Evolutionary conservation across 345 rosid species (phyloP), one percentile per base, ranked within the genome.

Genomic region (Populus tremula): DNA sequence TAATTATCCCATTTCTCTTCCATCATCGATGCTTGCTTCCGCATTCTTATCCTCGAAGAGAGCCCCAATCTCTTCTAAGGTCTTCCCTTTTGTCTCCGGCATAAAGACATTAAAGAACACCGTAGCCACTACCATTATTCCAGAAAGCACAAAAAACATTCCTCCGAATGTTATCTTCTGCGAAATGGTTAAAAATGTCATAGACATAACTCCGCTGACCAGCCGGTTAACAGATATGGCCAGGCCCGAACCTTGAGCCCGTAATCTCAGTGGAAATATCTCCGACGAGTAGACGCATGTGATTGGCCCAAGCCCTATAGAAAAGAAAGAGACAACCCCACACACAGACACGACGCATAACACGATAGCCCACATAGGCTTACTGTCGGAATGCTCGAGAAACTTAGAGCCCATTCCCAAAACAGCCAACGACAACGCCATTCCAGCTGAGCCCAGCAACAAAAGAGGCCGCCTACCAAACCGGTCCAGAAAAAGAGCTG

Each of bases 251-350:
- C 96, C 97, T 50, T 91, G 96, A 66, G 97, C 97, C 82, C 96
- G 77, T 29, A 93, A 76, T 81, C 85, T 85, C 35, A 83, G 54
- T 0, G 93, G 97, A 67, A 91, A 93, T 13, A 89, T 88, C 87
- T 93, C 97, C 0, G 92, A 82, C 8, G 90, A 82, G 83, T 91
- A 93, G 21, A 93, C 97, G 94, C 94, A 91, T 0, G 96, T 89
- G 16, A 91, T 88, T 0, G 96, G 93, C 11, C 96, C 93, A 12
- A 89, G 88, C 83, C 93, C 94, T 69, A 93, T 84, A 20, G 94
- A 91, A 74, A 93, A 90, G 78, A 86, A 87, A 8, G 97, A 92
- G 0, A 90, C 89, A 38, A 78, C 84, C 0, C 83, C 84, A 63
- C 94, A 87, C 0, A 90, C 87, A 0, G 88, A 85, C 23, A 88